Base-by-base conservation (phyloP, 177 flowering plant genomes). In the Vitis hybrid region DNA sequence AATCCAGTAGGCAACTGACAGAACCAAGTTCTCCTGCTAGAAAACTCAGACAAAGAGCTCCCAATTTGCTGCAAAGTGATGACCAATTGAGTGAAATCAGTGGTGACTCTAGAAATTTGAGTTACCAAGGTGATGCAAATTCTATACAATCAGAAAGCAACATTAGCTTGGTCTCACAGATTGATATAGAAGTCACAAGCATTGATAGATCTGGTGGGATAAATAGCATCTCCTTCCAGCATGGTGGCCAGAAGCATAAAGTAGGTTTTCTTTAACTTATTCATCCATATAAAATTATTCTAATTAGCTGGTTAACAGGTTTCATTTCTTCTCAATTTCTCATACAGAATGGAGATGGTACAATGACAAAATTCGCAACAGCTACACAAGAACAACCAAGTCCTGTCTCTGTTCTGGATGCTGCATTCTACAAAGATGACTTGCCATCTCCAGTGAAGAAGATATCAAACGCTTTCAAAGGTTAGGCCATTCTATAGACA, bases 381-480 rank as follows among this genome's bases (percentile, higher is more conserved):
- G 67, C 76, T 51, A 72, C 86, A 17, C 26, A 65, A 9, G 99
- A 93, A 71, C 98, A 92, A 76, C 99, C 98, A 56, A 96, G 99
- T 75, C 99, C 99, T 13, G 85, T 96, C 51, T 96, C 99, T 51
- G 98, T 96, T 64, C 93, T 93, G 69, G 94, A 92, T 74, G 81
- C 86, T 34, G 74, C 86, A 63, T 88, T 88, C 71, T 89, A 84
- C 72, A 72, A 70, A 66, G 98, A 96, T 51, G 97, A 92, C 69
- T 73, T 83, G 56, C 90, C 97, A 63, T 93, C 98, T 69, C 95
- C 97, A 3, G 88, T 87, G 60, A 85, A 83, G 81, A 89, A 86
- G 72, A 84, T 56, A 74, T 76, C 85, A 66, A 76, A 67, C 67
- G 71, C 76, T 68, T 88, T 89, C 77, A 72, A 70, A 83, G 93